Conservation (phyloP, 208 protist species). For the Trypanosoma mega region DNA sequence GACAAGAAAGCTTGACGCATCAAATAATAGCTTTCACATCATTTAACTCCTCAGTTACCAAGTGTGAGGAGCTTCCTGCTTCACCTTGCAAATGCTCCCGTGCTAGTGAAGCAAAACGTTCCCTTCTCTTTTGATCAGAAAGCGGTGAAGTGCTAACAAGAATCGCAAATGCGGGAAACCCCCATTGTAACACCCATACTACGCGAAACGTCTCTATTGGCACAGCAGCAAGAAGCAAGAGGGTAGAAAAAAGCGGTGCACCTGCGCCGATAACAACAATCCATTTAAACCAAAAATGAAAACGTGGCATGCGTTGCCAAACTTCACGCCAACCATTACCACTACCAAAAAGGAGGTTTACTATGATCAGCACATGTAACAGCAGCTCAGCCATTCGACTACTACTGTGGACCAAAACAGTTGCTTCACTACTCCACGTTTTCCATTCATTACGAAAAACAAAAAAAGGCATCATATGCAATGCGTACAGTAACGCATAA, state of each 20-base stretch:
- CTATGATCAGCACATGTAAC: slow-evolving; percentile 20
- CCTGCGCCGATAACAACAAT: neutral
- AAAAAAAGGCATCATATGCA: slow-evolving; percentile 49
- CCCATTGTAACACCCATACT: slow-evolving; percentile 17
- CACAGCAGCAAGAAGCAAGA: neutral
- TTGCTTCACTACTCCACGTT: slow-evolving; percentile 27
- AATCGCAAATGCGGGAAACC: slow-evolving; percentile 12
- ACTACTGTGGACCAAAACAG: slow-evolving; percentile 9
- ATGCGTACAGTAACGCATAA: slow-evolving; percentile 28
- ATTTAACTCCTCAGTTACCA: too few species aligned
- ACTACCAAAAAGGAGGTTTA: slow-evolving; percentile 5
- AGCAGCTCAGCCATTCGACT: slow-evolving; percentile 10
- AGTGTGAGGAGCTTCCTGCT: too few species aligned
- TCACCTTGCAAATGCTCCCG: too few species aligned
- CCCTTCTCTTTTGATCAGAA: neutral
- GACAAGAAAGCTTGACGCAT: too few species aligned
- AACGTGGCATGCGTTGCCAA: neutral
- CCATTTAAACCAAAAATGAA: neutral
- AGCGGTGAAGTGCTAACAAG: neutral
- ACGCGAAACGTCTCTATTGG: slow-evolving; percentile 25
- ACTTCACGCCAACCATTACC: neutral
- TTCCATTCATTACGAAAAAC: slow-evolving; percentile 29
- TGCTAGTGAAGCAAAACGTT: neutral
- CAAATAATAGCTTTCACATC: too few species aligned
- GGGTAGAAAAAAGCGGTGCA: neutral